Evolutionary conservation across 352 stramenopile species (phyloP).

Genomic region (Pseudoperonospora humuli): DNA sequence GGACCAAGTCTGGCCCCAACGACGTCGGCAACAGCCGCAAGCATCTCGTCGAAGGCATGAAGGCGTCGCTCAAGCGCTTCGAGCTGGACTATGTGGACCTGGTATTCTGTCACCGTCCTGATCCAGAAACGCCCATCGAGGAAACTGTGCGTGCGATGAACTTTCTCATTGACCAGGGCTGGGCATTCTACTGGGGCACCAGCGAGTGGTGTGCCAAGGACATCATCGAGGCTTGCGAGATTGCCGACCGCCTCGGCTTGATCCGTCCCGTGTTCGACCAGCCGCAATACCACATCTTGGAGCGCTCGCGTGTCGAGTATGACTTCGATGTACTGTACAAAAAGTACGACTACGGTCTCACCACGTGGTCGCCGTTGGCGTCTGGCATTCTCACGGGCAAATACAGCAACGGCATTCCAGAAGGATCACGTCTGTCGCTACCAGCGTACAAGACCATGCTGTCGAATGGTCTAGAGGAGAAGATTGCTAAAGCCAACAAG

Average conservation of each 20-base stretch:
- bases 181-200: constrained; percentile 57
- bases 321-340: constrained; percentile 65
- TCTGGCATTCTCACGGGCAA: constrained; percentile 72
- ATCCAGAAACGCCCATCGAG: constrained; percentile 56
- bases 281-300: constrained; percentile 68
- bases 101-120: constrained; percentile 60
- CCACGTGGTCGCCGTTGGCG: constrained; percentile 62
- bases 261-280: constrained; percentile 48
- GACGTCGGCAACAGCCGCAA: constrained; percentile 37
- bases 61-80: constrained; percentile 49
- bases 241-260: constrained; percentile 33
- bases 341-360: constrained; percentile 67
- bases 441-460: constrained; percentile 42
- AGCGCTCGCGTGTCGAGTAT: constrained; percentile 60
- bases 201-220: constrained; percentile 62
- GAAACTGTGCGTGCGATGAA: constrained; percentile 68
- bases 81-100: constrained; percentile 54
- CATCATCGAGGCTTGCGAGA: constrained; percentile 56
- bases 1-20: constrained; percentile 31
- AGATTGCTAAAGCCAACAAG: constrained; percentile 36
- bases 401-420: constrained; percentile 73
- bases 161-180: constrained; percentile 38
- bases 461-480: constrained; percentile 40
- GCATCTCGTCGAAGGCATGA: constrained; percentile 55
- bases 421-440: constrained; percentile 52